phyloP scores from a whole-genome alignment of 129 eudicot genomes.

The Ambrosia artemisiifolia region DNA sequence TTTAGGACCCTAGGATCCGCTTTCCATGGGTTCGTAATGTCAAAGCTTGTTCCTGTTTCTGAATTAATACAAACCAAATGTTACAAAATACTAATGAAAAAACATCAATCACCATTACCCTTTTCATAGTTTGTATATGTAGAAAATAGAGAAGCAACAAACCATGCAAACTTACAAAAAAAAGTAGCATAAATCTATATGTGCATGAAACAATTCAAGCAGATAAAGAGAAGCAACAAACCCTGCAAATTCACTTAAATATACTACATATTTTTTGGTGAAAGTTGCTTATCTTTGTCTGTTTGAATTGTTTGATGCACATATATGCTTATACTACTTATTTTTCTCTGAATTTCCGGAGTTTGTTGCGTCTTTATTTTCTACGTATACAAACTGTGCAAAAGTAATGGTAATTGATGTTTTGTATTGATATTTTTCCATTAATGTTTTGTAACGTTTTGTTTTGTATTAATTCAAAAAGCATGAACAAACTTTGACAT shows the following conservation, averaged over 20 bases:
- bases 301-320: too few relatives aligned
- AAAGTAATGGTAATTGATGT: neutral
- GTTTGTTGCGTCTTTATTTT: neutral
- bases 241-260: too few relatives aligned
- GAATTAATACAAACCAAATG: neutral
- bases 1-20: neutral
- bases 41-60: neutral
- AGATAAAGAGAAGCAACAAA: too few relatives aligned
- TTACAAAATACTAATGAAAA: neutral
- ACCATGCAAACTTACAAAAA: neutral
- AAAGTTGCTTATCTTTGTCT: too few relatives aligned
- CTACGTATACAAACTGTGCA: neutral
- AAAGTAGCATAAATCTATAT: neutral
- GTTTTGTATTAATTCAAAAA: neutral
- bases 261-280: too few relatives aligned
- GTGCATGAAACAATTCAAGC: too few relatives aligned
- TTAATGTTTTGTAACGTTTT: neutral
- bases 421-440: neutral
- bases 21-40: neutral
- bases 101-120: neutral
- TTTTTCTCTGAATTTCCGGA: neutral
- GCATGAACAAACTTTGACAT: neutral
- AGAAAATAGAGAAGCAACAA: neutral
- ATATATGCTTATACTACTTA: too few relatives aligned
- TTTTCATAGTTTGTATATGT: neutral